phyloP scores from a whole-genome alignment of 2,329 filamentous ascomycete genomes.

The Fusarium sp. region DNA sequence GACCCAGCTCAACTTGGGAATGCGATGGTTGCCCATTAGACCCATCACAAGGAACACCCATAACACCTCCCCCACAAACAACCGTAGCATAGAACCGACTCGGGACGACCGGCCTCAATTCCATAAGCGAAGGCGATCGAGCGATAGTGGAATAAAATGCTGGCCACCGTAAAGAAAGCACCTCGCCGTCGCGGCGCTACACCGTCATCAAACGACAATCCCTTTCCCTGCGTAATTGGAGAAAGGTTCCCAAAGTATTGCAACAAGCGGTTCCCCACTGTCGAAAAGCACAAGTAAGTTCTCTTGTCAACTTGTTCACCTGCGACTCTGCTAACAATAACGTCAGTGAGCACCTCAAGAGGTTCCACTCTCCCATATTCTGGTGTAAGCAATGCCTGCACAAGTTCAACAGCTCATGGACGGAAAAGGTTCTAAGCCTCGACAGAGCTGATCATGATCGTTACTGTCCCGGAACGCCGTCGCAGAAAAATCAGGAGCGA shows the following conservation, averaged over 20 bases:
- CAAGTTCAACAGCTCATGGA: conserved; percentile 19
- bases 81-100: too few species aligned
- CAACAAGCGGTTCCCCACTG: neutral
- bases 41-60: too few species aligned
- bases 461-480: neutral
- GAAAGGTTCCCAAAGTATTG: neutral
- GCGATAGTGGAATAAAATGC: too few species aligned
- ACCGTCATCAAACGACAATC: neutral
- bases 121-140: too few species aligned
- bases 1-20: neutral
- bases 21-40: neutral
- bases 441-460: neutral
- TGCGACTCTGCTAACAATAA: neutral
- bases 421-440: rapidly evolving
- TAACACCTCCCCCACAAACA: too few species aligned
- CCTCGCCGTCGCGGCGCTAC: too few species aligned
- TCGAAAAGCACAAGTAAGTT: conserved; percentile 22
- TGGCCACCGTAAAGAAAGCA: too few species aligned
- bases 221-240: neutral
- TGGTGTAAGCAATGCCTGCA: conserved; percentile 18
- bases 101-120: too few species aligned
- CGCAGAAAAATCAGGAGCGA: neutral
- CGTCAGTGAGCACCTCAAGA: conserved; percentile 14
- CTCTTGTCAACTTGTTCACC: rapidly evolving
- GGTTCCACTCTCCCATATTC: neutral